Percentiles rank a stretch among this genome's conserved stretches.
Evolutionary conservation across 208 protist species (phyloP).

Genomic region (Endotrypanum monterogeii): DNA sequence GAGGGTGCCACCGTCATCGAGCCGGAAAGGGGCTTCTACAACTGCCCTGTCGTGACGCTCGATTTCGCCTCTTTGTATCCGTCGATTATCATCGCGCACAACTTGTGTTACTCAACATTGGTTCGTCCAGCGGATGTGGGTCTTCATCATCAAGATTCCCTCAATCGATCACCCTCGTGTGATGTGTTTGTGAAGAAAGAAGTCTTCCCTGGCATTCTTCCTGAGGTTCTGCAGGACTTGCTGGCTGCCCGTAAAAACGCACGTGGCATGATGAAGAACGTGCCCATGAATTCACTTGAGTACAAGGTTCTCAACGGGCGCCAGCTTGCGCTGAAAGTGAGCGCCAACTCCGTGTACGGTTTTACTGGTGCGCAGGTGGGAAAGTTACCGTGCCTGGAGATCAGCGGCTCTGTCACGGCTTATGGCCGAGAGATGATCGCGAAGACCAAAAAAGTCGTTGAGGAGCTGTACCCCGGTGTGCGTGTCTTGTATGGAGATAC

Average conservation of each 20-base stretch:
- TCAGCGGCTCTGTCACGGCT: conserved; percentile 94
- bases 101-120: conserved; percentile 99
- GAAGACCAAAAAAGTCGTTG: conserved; percentile 92
- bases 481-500: conserved; percentile 99
- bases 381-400: conserved; percentile 98
- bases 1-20: conserved; percentile 99
- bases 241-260: conserved; percentile 80
- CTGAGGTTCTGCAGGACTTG: conserved; percentile 85
- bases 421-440: conserved; percentile 99
- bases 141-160: conserved; percentile 81
- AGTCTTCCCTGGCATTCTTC: conserved; percentile 79
- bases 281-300: conserved; percentile 76
- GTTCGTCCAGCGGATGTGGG: conserved; percentile 75
- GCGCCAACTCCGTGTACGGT: conserved; percentile 99
- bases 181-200: conserved; percentile 84
- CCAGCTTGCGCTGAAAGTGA: conserved; percentile 99
- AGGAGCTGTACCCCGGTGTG: conserved; percentile 97
- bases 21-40: conserved; percentile 96
- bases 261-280: conserved; percentile 83
- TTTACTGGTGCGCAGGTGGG: conserved; percentile 99
- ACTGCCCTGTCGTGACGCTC: conserved; percentile 98
- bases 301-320: conserved; percentile 97
- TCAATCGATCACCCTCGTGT: conserved; percentile 69
- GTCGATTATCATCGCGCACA: conserved; percentile 99
- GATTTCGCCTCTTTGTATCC: conserved; percentile 99